These are phyloP conservation scores for Chalciporus chontae DNA, from an alignment of 768 basidiomycete species.

Conservation along the genomic window DNA sequence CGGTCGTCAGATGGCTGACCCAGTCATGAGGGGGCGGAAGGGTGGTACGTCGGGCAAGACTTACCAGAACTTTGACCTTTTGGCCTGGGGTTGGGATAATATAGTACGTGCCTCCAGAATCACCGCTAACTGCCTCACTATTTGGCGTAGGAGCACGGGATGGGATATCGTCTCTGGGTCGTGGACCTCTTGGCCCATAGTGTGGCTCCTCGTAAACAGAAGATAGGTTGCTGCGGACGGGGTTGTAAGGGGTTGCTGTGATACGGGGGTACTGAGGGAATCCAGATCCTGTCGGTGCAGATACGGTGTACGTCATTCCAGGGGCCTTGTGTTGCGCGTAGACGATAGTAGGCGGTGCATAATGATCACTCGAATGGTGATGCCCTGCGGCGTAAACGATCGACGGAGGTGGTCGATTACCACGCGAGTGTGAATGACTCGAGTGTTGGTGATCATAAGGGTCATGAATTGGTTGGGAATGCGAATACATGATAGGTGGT, in stretches of 20 bases:
- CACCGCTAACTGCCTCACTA: constrained; percentile 42
- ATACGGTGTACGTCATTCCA: constrained; percentile 67
- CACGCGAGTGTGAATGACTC: constrained; percentile 36
- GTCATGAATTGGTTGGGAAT: constrained; percentile 39
- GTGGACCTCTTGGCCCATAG: constrained; percentile 26
- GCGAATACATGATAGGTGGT: constrained; percentile 34
- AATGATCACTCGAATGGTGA: constrained; percentile 46
- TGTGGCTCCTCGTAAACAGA: constrained; percentile 39
- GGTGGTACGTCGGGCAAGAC: constrained; percentile 27
- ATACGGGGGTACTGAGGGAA: constrained; percentile 41
- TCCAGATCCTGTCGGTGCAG: constrained; percentile 45
- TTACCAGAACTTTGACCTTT: constrained; percentile 71
- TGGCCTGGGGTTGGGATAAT: constrained; percentile 68
- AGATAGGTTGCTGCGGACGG: constrained; percentile 33
- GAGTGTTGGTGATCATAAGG: constrained; percentile 30
- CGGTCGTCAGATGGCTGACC: constrained; percentile 29
- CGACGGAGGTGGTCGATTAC: constrained; percentile 45
- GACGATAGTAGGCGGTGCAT: constrained; percentile 58
- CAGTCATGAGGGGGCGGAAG: constrained; percentile 12
- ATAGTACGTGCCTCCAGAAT: constrained; percentile 72
- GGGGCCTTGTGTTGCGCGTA: constrained; percentile 54
- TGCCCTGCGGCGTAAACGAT: constrained; percentile 55
- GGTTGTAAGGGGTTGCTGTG: constrained; percentile 41
- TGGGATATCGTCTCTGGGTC: constrained; percentile 25
- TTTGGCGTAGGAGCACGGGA: constrained; percentile 36